Evolutionary conservation across 768 basidiomycete genomes (phyloP).

Genomic region (Tulasnella sp.): DNA sequence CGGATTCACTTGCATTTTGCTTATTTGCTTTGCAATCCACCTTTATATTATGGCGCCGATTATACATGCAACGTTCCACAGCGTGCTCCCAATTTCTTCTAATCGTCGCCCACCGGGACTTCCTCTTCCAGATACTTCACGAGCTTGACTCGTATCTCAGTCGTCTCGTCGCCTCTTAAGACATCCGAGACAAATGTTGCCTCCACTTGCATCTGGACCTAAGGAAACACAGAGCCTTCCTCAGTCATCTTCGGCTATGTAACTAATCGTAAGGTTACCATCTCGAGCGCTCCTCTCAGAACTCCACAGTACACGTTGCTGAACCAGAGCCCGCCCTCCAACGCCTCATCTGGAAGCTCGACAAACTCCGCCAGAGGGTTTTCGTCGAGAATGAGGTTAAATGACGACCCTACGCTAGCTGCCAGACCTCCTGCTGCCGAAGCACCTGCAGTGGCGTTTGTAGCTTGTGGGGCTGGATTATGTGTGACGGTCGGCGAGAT

Average conservation of each 20-base stretch:
- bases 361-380: slow-evolving; percentile 97
- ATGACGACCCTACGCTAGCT: slow-evolving; percentile 31
- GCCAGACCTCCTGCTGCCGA: background rate
- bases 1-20: background rate
- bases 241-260: background rate
- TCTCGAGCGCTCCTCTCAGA: slow-evolving; percentile 85
- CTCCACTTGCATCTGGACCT: slow-evolving; percentile 97
- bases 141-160: slow-evolving; percentile 85
- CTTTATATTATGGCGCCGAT: background rate
- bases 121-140: slow-evolving; percentile 94
- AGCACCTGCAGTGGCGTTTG: slow-evolving; percentile 1
- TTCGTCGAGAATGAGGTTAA: slow-evolving; percentile 84
- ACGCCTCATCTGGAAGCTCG: slow-evolving; percentile 85
- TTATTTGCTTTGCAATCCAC: background rate
- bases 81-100: background rate
- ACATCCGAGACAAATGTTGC: slow-evolving; percentile 83
- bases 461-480: slow-evolving; percentile 32
- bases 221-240: background rate
- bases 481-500: slow-evolving; percentile 79
- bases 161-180: slow-evolving; percentile 85
- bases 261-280: slow-evolving; percentile 50
- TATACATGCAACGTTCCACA: background rate
- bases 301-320: slow-evolving; percentile 96
- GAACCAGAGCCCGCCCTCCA: slow-evolving; percentile 93
- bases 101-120: slow-evolving; percentile 88